These are phyloP conservation scores for Lagenidium giganteum DNA, from an alignment of 352 stramenopile species.

Conservation along the genomic window DNA sequence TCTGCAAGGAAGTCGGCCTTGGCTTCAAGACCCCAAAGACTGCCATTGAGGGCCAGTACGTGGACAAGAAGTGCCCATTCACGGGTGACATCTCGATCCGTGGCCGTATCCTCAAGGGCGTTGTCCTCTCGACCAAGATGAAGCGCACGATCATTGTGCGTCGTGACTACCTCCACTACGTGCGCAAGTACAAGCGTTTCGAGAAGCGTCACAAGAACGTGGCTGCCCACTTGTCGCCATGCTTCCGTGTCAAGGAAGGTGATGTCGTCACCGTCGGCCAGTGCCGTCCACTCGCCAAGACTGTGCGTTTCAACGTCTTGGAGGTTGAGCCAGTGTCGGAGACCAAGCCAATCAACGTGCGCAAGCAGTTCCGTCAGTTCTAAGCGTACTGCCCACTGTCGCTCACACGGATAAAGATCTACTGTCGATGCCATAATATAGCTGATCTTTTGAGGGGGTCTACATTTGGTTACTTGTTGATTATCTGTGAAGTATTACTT, in stretches of 20 bases:
- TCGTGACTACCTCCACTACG: conserved; percentile 99
- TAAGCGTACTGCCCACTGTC: too few relatives aligned
- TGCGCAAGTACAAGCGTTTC: conserved; percentile 99
- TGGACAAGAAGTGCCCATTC: conserved; percentile 99
- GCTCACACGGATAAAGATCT: too few relatives aligned
- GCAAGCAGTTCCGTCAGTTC: conserved; percentile 99
- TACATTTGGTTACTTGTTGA: too few relatives aligned
- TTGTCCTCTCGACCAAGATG: conserved; percentile 99
- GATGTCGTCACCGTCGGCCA: conserved; percentile 99
- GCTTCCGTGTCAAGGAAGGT: conserved; percentile 98
- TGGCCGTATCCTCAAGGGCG: conserved; percentile 97
- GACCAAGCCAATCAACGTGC: conserved; percentile 95
- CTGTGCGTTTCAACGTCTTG: conserved; percentile 99
- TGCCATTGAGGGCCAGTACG: conserved; percentile 94
- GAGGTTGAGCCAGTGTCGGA: conserved; percentile 95
- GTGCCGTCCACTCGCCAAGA: conserved; percentile 99
- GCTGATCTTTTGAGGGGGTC: too few relatives aligned
- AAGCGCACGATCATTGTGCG: conserved; percentile 99
- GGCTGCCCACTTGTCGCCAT: conserved; percentile 95
- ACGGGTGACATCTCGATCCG: conserved; percentile 99
- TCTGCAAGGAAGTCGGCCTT: conserved; percentile 96
- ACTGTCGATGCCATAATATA: too few relatives aligned
- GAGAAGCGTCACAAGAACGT: conserved; percentile 99
- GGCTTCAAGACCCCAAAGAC: conserved; percentile 98
- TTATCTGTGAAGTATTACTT: too few relatives aligned